phyloP scores from a whole-genome alignment of 805 yeast species.

The Candida sphagnicola region DNA sequence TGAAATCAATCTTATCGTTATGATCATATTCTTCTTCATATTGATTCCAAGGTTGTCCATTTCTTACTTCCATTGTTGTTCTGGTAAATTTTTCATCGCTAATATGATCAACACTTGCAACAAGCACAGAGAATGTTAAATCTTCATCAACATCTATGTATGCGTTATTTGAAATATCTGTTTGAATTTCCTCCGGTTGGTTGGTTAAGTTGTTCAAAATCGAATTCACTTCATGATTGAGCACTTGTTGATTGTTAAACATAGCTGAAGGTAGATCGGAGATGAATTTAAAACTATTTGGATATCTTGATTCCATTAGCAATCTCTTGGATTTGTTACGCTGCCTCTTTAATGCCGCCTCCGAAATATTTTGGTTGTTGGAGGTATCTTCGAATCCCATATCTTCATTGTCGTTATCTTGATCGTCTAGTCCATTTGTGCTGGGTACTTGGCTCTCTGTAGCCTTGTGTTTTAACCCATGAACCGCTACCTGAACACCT shows the following conservation, averaged over 20 bases:
- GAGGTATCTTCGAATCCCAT: slow-evolving; percentile 30
- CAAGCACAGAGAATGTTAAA: slow-evolving; percentile 32
- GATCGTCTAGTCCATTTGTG: slow-evolving; percentile 20
- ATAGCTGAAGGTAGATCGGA: slow-evolving; percentile 32
- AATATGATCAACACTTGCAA: slow-evolving; percentile 28
- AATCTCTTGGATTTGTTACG: slow-evolving; percentile 26
- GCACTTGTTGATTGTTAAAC: slow-evolving; percentile 30
- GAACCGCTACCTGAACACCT: slow-evolving; percentile 63
- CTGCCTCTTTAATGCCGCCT: slow-evolving; percentile 28
- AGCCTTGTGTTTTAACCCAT: slow-evolving; percentile 41
- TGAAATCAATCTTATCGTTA: slow-evolving; percentile 40
- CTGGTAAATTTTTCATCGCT: slow-evolving; percentile 13
- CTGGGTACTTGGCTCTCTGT: slow-evolving; percentile 5
- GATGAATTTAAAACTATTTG: slow-evolving; percentile 30
- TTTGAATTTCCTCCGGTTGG: slow-evolving; percentile 17
- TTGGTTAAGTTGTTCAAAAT: slow-evolving; percentile 16
- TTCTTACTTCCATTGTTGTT: slow-evolving; percentile 38
- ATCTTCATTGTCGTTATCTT: slow-evolving; percentile 49
- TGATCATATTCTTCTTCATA: slow-evolving; percentile 34
- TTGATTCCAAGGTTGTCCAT: slow-evolving; percentile 39
- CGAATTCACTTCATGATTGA: slow-evolving; percentile 27
- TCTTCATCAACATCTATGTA: slow-evolving; percentile 35
- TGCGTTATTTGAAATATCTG: slow-evolving; percentile 23
- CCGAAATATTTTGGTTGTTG: slow-evolving; percentile 17
- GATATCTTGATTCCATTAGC: slow-evolving; percentile 31